A percentile compares a stretch with the other conserved stretches of the same genome.
These are phyloP conservation scores for Phytophthora agathidicida DNA, from an alignment of 352 stramenopile genomes.

Conservation along the genomic window DNA sequence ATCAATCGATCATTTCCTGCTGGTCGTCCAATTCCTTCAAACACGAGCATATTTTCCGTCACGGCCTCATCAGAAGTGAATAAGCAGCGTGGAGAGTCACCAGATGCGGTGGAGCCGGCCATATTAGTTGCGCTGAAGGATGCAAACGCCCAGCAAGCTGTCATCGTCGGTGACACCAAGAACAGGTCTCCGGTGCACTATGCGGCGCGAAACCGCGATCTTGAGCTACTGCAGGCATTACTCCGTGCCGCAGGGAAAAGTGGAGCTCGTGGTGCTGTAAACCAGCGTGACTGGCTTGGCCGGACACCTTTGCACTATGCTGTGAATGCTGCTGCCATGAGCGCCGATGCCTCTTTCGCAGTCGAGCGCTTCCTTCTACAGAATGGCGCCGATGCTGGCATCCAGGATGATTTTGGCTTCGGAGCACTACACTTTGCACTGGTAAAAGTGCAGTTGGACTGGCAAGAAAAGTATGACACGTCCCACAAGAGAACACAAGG, in stretches of 20 bases:
- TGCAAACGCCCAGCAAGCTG: constrained; percentile 44
- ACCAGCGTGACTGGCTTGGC: constrained; percentile 51
- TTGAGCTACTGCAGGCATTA: constrained; percentile 58
- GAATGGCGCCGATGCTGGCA: constrained; percentile 54
- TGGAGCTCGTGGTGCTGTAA: constrained; percentile 43
- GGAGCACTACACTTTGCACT: constrained; percentile 70
- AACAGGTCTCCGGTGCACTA: constrained; percentile 66
- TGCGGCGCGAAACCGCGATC: constrained; percentile 64
- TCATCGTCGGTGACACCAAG: constrained; percentile 49
- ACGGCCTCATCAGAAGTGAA: constrained; percentile 10
- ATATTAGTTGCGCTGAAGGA: constrained; percentile 65
- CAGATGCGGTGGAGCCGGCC: constrained; percentile 32
- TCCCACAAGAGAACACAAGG: constrained; percentile 33
- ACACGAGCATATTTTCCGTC: constrained; percentile 13
- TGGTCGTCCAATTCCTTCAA: constrained; percentile 15
- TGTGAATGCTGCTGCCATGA: constrained; percentile 72
- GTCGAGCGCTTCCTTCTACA: constrained; percentile 74
- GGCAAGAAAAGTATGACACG: constrained; percentile 57
- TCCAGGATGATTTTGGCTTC: constrained; percentile 65
- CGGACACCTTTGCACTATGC: constrained; percentile 77
- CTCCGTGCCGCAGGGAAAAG: constrained; percentile 46
- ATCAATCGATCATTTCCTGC: constrained; percentile 20
- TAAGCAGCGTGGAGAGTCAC: constrained; percentile 1
- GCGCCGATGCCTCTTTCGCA: constrained; percentile 77
- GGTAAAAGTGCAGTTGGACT: constrained; percentile 73